Conservation (phyloP, 2,329 filamentous ascomycete species). For the Orbilia brochopaga region DNA sequence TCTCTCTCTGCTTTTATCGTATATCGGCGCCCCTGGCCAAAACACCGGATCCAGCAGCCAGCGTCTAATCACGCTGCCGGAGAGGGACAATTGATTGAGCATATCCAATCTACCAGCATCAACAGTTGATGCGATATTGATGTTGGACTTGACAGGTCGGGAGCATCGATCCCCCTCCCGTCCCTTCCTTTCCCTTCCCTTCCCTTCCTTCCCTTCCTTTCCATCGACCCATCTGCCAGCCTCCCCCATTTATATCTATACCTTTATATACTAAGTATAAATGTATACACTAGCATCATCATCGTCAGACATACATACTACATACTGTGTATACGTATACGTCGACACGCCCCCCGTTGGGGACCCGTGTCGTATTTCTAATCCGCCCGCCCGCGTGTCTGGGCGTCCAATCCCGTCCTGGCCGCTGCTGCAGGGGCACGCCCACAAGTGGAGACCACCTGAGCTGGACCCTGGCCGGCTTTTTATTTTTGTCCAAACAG, state of each 20-base stretch:
- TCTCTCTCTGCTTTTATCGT: neutral
- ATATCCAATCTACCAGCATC: neutral
- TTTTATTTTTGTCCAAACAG: conserved; percentile 10
- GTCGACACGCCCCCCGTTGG: neutral
- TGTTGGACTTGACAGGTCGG: neutral
- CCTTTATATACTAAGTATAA: too few relatives aligned
- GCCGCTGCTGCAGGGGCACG: conserved; percentile 6
- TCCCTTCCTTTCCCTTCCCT: neutral
- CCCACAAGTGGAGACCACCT: conserved; percentile 2
- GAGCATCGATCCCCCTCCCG: neutral
- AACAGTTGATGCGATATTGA: neutral
- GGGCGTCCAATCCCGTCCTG: neutral
- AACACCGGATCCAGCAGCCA: neutral
- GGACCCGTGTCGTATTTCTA: neutral
- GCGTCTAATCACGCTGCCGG: conserved; percentile 6
- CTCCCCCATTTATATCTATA: conserved; percentile 2
- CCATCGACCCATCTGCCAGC: neutral
- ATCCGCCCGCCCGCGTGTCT: neutral
- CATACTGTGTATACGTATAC: neutral
- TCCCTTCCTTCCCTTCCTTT: neutral
- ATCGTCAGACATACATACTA: neutral
- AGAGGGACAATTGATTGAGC: conserved; percentile 9
- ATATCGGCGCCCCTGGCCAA: neutral
- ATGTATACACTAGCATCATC: too few relatives aligned
- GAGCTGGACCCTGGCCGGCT: conserved; percentile 15